Evolutionary conservation across 2,329 filamentous ascomycete genomes (phyloP).

Genomic region (Cylindrodendrum hubeiense): DNA sequence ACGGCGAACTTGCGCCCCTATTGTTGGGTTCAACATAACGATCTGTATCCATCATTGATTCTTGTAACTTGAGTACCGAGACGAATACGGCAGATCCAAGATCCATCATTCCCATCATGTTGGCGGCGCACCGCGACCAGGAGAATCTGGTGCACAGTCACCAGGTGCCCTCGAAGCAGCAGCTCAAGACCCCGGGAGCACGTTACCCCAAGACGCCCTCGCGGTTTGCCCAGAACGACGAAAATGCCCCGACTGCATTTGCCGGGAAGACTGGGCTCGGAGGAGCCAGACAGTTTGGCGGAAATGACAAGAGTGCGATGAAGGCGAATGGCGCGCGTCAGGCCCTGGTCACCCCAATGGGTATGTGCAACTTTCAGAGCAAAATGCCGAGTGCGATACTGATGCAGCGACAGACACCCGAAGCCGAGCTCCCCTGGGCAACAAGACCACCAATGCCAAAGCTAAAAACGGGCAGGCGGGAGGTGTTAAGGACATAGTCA

Average conservation of each 20-base stretch:
- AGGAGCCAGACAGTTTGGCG: slow-evolving; percentile 69
- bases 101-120: slow-evolving; percentile 63
- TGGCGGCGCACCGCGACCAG: slow-evolving; percentile 84
- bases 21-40: slow-evolving; percentile 16
- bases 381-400: slow-evolving; percentile 15
- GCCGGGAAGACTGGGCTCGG: slow-evolving; percentile 58
- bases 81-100: background rate
- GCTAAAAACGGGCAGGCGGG: slow-evolving; percentile 75
- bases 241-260: slow-evolving; percentile 73
- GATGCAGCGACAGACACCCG: slow-evolving; percentile 52
- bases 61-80: slow-evolving; percentile 22
- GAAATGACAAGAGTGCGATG: slow-evolving; percentile 57
- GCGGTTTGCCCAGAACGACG: slow-evolving; percentile 82
- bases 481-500: slow-evolving; percentile 70
- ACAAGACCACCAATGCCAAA: slow-evolving; percentile 98
- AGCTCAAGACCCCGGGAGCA: slow-evolving; percentile 84
- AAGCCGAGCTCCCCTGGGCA: slow-evolving; percentile 84
- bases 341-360: slow-evolving; percentile 83
- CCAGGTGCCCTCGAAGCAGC: slow-evolving; percentile 80
- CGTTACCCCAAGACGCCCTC: slow-evolving; percentile 86
- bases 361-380: slow-evolving; percentile 61
- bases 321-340: slow-evolving; percentile 61
- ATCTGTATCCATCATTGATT: slow-evolving; percentile 18
- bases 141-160: slow-evolving; percentile 86
- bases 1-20: slow-evolving; percentile 15